Evolutionary conservation across 1,284 basidiomycete genomes (phyloP).

Genomic region (Ceratobasidium sp.): DNA sequence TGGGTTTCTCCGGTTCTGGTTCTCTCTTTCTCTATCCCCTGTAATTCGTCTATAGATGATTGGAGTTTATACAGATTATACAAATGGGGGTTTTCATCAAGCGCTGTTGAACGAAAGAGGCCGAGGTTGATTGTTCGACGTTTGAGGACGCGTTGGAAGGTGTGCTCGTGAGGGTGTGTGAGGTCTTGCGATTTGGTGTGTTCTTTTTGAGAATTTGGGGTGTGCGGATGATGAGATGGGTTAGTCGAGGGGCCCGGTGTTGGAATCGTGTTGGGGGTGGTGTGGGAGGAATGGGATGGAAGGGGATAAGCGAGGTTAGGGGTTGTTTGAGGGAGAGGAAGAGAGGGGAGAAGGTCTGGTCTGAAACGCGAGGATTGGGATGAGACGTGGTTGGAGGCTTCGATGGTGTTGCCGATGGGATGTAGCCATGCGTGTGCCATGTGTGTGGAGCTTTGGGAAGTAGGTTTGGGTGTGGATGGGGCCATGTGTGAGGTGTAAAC

Average conservation of each 20-base stretch:
- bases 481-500: background rate
- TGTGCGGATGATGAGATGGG: background rate
- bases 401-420: no score
- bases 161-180: conserved; percentile 11
- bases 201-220: conserved; percentile 5
- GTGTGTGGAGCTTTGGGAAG: no score
- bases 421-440: no score
- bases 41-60: conserved; percentile 32
- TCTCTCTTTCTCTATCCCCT: conserved; percentile 18
- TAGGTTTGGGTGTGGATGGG: background rate
- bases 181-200: background rate
- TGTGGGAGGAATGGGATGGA: background rate
- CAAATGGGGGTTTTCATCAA: conserved; percentile 15
- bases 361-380: conserved; percentile 6
- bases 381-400: background rate
- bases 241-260: background rate
- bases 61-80: conserved; percentile 19
- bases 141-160: background rate
- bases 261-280: background rate
- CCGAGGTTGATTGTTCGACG: conserved; percentile 10
- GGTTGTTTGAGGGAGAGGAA: no score
- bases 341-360: background rate
- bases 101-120: background rate
- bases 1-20: background rate
- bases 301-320: background rate